Evolutionary conservation across 2,329 filamentous ascomycete species (phyloP).

Genomic region (Dothideomycetidae sp.): DNA sequence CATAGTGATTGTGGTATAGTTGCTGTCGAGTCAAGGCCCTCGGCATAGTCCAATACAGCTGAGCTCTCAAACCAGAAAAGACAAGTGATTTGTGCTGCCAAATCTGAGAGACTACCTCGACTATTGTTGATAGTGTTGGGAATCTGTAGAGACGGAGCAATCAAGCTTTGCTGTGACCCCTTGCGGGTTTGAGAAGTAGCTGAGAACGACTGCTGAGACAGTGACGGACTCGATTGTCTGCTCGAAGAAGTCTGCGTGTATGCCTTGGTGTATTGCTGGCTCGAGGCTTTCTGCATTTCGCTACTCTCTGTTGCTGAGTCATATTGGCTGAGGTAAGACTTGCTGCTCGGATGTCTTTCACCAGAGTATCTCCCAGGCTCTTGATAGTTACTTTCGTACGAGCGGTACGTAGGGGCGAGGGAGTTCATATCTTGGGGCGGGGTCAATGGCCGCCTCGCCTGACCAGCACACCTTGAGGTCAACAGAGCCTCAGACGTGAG

Average conservation of each 20-base stretch:
- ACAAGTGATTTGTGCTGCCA: conserved; percentile 82
- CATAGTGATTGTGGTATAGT: conserved; percentile 40
- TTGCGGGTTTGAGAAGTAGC: conserved; percentile 11
- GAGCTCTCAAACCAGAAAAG: conserved; percentile 95
- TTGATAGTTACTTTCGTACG: conserved; percentile 15
- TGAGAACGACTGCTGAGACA: conserved; percentile 8
- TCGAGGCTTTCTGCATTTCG: not conserved
- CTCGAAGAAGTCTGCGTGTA: conserved; percentile 2
- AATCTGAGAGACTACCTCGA: conserved; percentile 65
- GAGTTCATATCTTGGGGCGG: conserved; percentile 25
- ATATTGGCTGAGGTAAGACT: conserved; percentile 6
- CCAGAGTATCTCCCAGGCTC: conserved; percentile 17
- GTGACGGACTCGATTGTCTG: conserved; percentile 8
- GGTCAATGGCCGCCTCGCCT: conserved; percentile 18
- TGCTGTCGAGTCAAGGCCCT: conserved; percentile 31
- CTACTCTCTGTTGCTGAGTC: conserved; percentile 8
- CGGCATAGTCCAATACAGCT: conserved; percentile 60
- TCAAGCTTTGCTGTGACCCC: conserved; percentile 23
- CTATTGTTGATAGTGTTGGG: conserved; percentile 61
- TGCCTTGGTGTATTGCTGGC: conserved; percentile 4
- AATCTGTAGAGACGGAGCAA: conserved; percentile 47
- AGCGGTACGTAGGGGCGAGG: conserved; percentile 14
- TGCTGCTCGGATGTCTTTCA: conserved; percentile 11
- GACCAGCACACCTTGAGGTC: conserved; percentile 10
- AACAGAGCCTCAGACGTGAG: conserved; percentile 13